Evolutionary conservation across 805 yeast species (phyloP), one percentile per base, ranked within the genome.

Genomic region (Yarrowia keelungensis): DNA sequence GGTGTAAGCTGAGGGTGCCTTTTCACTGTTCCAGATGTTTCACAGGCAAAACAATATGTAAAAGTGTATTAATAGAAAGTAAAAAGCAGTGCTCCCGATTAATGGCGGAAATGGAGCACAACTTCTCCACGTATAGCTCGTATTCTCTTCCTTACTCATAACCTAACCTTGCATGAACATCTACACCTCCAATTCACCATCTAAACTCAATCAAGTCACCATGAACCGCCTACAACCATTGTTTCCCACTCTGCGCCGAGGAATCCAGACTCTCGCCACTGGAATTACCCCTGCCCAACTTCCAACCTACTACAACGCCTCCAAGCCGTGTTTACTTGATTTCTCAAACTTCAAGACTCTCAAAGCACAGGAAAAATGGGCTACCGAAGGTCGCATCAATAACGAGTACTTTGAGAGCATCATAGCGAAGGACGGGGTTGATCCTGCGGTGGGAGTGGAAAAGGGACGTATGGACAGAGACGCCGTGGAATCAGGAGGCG

Each of bases 221-320:
- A 49, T 49, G 53, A 32, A 49, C 53, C 53, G 53, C 9, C 19
- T 49, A 32, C 53, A 39, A 32, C 53, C 53, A 15, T 12, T 49
- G 12, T 49, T 49, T 36, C 56, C 42, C 26, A 36, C 26, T 12
- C 5, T 51, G 22, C 41, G 42, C 5, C 59, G 68, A 15, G 65
- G 65, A 32, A 16, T 59, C 16, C 22, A 59, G 19, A 59, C 65
- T 14, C 51, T 59, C 16, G 51, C 65, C 8, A 43, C 51, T 0
- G 51, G 51, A 4, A 43, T 59, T 26, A 43, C 65, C n/a, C 65
- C 65, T 16, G 35, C 26, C 19, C 51, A 43, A n/a, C 46, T 59
- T 32, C 65, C 65, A 12, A 43, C 65, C 35, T 59, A 59, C 35
- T 59, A 59, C 65, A 59, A 59, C 14, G 65, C 65, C 51, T 32